phyloP scores from a whole-genome alignment of 257 asterid genomes.

The Osmanthus fragrans region DNA sequence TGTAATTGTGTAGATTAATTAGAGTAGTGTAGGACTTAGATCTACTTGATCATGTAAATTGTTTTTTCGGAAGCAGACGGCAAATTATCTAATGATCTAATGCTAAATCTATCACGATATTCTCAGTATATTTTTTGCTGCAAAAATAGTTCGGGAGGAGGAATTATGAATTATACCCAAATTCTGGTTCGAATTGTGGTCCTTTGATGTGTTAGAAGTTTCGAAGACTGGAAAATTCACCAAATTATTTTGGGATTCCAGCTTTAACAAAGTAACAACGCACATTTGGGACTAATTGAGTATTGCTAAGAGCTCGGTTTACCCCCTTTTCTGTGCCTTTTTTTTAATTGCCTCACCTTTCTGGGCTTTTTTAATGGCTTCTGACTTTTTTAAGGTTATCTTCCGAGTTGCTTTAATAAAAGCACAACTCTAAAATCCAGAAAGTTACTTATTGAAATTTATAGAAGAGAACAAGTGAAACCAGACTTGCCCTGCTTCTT shows the following conservation, averaged over 20 bases:
- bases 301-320: not conserved
- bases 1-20: not conserved
- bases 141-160: not conserved
- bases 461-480: not conserved
- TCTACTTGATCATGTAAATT: slow-evolving; percentile 28
- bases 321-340: not conserved
- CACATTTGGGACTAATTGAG: slow-evolving; percentile 5
- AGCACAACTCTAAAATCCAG: not conserved
- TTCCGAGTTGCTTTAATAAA: not conserved
- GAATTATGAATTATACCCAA: not conserved
- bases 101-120: not conserved
- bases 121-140: slow-evolving; percentile 7
- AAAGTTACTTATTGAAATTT: not conserved
- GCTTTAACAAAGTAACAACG: not conserved
- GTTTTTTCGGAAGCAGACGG: slow-evolving; percentile 13
- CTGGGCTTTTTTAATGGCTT: not conserved
- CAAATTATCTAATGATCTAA: not conserved
- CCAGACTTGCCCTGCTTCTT: not conserved
- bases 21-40: slow-evolving; percentile 23
- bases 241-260: not conserved
- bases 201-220: not conserved
- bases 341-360: not conserved
- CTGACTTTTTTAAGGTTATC: not conserved
- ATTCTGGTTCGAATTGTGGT: not conserved
- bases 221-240: not conserved